Evolutionary conservation across 2,329 filamentous ascomycete genomes (phyloP).

Genomic region (Colletotrichum liriopes): DNA sequence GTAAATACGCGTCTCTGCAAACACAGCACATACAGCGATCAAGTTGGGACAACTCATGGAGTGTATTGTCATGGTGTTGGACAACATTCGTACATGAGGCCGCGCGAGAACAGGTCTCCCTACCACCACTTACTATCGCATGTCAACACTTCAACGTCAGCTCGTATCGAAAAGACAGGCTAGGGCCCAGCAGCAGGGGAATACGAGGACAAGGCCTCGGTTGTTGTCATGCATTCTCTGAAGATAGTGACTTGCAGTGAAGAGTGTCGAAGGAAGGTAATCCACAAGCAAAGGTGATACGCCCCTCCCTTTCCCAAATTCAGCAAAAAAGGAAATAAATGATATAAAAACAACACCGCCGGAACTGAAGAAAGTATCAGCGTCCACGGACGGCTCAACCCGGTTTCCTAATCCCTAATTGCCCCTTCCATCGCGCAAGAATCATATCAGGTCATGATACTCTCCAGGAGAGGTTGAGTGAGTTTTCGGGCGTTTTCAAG

Average conservation of each 20-base stretch:
- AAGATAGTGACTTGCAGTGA: conserved; percentile 40
- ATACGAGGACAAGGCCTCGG: conserved; percentile 23
- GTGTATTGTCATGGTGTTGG: conserved; percentile 58
- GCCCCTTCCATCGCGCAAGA: conserved; percentile 42
- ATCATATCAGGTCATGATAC: conserved; percentile 44
- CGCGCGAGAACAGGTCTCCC: not conserved
- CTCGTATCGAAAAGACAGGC: not conserved
- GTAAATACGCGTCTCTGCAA: conserved; percentile 55
- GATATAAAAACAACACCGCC: conserved; percentile 37
- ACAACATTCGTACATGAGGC: conserved; percentile 54
- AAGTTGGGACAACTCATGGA: conserved; percentile 60
- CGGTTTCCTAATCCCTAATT: conserved; percentile 36
- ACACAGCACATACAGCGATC: conserved; percentile 55
- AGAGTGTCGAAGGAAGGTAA: conserved; percentile 42
- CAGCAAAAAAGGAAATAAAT: conserved; percentile 33
- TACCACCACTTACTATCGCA: not conserved
- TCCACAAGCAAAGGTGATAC: conserved; percentile 43
- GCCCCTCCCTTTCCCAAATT: conserved; percentile 34
- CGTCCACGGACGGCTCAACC: conserved; percentile 38
- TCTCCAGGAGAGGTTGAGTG: conserved; percentile 43
- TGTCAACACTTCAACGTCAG: not conserved
- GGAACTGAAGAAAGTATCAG: conserved; percentile 17
- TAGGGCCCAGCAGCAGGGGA: not conserved
- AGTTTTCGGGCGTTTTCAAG: conserved; percentile 43
- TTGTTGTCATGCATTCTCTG: conserved; percentile 43